phyloP scores from a whole-genome alignment of 2,329 filamentous ascomycete species.

The Chrysoporthe cubensis region DNA sequence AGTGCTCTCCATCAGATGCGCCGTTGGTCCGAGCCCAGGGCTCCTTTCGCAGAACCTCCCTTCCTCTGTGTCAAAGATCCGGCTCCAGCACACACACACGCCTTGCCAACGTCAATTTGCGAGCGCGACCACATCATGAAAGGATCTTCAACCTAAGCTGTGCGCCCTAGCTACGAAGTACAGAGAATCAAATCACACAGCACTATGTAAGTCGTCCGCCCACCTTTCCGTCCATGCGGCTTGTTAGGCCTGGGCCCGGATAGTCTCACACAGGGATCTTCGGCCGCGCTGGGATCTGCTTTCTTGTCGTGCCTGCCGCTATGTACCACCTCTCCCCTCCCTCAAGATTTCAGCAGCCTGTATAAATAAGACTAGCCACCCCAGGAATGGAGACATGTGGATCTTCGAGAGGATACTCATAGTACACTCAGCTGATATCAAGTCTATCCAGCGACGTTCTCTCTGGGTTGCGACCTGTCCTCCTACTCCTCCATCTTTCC shows the following conservation, averaged over 20 bases:
- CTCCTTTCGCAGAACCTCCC: neutral
- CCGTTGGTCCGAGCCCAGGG: neutral
- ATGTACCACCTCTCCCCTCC: neutral
- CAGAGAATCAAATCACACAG: neutral
- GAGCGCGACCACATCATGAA: neutral
- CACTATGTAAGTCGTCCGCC: neutral
- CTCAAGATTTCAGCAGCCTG: slow-evolving; percentile 10
- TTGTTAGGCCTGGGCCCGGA: slow-evolving; percentile 1
- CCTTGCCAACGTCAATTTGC: neutral
- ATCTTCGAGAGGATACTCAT: slow-evolving; percentile 22
- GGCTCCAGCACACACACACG: neutral
- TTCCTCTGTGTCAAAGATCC: neutral
- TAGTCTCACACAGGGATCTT: slow-evolving; percentile 6
- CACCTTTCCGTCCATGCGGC: slow-evolving; percentile 1
- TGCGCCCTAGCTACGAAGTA: neutral
- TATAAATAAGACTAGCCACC: slow-evolving; percentile 18
- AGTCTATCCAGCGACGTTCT: slow-evolving; percentile 13
- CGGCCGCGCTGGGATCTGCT: neutral
- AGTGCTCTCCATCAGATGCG: too few relatives aligned
- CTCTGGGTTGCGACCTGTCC: slow-evolving; percentile 18
- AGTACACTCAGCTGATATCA: slow-evolving; percentile 13
- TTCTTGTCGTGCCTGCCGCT: slow-evolving; percentile 3
- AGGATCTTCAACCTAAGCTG: neutral
- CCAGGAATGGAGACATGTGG: slow-evolving; percentile 28
- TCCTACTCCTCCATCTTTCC: slow-evolving; percentile 19